These are phyloP conservation scores for Pythium phragmitis DNA, from an alignment of 352 stramenopile species.

Conservation along the genomic window DNA sequence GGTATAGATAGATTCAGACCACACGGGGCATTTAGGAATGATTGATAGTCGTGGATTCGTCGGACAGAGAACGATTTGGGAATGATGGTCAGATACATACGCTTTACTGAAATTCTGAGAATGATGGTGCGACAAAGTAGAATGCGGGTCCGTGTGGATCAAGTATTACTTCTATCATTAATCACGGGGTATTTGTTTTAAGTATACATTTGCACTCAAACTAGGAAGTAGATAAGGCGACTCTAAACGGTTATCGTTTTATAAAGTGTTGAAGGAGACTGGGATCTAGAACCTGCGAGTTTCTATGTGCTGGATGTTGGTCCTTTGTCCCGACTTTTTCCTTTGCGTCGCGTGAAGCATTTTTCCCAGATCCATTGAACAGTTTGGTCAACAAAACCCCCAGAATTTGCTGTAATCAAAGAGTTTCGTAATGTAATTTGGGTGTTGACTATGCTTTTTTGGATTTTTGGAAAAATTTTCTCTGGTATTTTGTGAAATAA, in stretches of 20 bases:
- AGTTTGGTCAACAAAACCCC: neutral
- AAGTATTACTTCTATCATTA: neutral
- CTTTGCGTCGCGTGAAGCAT: neutral
- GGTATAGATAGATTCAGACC: too few relatives aligned
- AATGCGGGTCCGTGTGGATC: slow-evolving; percentile 10
- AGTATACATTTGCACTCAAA: neutral
- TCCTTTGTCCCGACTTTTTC: slow-evolving; percentile 21
- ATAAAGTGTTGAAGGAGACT: slow-evolving; percentile 8
- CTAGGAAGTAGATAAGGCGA: too few relatives aligned
- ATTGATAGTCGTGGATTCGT: too few relatives aligned
- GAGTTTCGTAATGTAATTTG: slow-evolving; percentile 1
- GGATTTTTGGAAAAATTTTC: slow-evolving; percentile 1
- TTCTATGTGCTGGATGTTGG: slow-evolving; percentile 23
- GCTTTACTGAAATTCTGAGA: neutral
- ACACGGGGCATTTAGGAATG: too few relatives aligned
- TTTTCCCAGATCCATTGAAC: slow-evolving; percentile 12
- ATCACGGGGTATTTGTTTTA: neutral
- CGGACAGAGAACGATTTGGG: neutral
- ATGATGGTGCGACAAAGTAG: slow-evolving; percentile 12
- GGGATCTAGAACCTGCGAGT: slow-evolving; percentile 16
- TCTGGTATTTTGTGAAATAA: neutral
- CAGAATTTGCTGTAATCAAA: slow-evolving; percentile 1
- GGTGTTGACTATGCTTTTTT: neutral
- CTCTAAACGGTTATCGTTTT: neutral
- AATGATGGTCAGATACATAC: slow-evolving; percentile 6